Base-by-base conservation (phyloP, 108 stramenopile species). In the Cyclotella sp. region DNA sequence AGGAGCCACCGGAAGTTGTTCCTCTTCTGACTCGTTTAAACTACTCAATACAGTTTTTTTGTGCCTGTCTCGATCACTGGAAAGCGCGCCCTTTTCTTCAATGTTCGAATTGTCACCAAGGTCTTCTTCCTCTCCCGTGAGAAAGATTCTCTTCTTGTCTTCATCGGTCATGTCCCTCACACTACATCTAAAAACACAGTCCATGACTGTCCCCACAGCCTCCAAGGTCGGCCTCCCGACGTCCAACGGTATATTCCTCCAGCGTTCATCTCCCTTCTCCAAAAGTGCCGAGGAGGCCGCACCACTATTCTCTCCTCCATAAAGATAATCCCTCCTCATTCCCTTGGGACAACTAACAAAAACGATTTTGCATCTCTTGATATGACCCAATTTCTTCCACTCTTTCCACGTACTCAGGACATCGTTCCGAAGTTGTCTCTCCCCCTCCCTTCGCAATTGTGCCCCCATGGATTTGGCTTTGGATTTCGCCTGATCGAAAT, bases 391-490 rank as follows among this genome's bases (percentile, higher is more conserved):
- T 47, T 55, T 86, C 77, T 84, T 87, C 93, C 93, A 95, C 24
- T 77, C 65, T 40, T 61, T 67, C 81, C 93, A 66, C 0, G 89
- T 84, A 6, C 52, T 54, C 21, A 64, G 47, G 1, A 97, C 85
- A 73, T 97, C 92, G 34, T 87, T 47, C 26, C 87, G 79, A 22
- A 97, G 78, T 49, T 76, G 68, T 44, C 73, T 60, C 72, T 97
- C 96, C 40, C 96, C 96, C 30, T 86, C 86, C 15, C 96, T 78
- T 58, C 96, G 85, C 30, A 97, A 77, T 70, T 94, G 93, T 3
- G 92, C 79, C 11, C 96, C 96, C 53, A 95, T 78, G 22, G 84
- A 86, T 52, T 97, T 95, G 62, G 95, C 86, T 64, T 90, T 88
- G 49, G 85, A 52, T 16, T 84, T 83, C 42, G 61, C 53, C 3